Conservation (phyloP, 805 yeast species). For the Saturnispora bothae region DNA sequence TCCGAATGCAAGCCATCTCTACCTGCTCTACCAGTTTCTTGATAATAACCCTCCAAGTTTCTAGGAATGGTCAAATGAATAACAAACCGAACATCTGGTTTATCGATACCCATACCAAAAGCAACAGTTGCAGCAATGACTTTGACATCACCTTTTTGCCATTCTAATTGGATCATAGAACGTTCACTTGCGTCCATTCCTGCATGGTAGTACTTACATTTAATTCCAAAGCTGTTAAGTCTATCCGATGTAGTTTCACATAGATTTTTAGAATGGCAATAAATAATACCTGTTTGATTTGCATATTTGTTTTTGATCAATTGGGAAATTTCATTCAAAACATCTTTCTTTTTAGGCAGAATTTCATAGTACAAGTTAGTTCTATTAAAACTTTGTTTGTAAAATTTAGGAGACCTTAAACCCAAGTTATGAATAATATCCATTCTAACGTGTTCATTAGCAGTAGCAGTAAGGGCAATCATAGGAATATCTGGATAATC, state of each 20-base stretch:
- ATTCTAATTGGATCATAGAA: conserved; percentile 53
- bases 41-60: conserved; percentile 91
- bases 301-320: conserved; percentile 40
- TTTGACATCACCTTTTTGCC: conserved; percentile 68
- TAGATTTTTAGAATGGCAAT: conserved; percentile 81
- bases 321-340: conserved; percentile 48
- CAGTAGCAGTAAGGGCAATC: conserved; percentile 96
- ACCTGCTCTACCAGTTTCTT: conserved; percentile 98
- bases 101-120: conserved; percentile 98
- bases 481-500: conserved; percentile 75
- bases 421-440: conserved; percentile 77
- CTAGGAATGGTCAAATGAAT: conserved; percentile 83
- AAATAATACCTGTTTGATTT: conserved; percentile 74
- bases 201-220: conserved; percentile 77
- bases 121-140: conserved; percentile 96
- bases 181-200: conserved; percentile 83
- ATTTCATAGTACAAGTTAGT: conserved; percentile 77
- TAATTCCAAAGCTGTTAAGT: conserved; percentile 50
- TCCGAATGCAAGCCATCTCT: conserved; percentile 81
- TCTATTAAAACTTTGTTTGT: conserved; percentile 89
- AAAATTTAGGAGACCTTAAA: conserved; percentile 47
- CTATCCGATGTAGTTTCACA: conserved; percentile 74
- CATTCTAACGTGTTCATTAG: conserved; percentile 77
- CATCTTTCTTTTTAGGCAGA: conserved; percentile 47
- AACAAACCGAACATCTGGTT: conserved; percentile 88